phyloP scores from a whole-genome alignment of 78 protist genomes.

The Mantamonas sphyraenae region DNA sequence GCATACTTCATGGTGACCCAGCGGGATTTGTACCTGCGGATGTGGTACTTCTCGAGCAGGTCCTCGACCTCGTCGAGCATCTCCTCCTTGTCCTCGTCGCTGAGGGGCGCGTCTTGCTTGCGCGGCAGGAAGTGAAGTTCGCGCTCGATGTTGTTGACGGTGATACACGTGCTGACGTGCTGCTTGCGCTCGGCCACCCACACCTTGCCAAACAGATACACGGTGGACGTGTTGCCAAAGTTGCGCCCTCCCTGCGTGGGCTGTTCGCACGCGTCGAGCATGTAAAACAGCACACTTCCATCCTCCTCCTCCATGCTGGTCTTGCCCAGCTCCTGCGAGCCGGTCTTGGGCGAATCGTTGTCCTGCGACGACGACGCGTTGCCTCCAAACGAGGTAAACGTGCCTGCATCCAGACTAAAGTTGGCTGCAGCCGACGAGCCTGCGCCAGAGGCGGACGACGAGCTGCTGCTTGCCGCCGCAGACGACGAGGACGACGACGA shows the following conservation, averaged over 20 bases:
- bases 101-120: not conserved
- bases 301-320: too few relatives aligned
- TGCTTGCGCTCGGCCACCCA: not conserved
- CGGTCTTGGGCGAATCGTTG: too few relatives aligned
- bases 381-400: too few relatives aligned
- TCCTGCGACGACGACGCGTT: too few relatives aligned
- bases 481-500: too few relatives aligned
- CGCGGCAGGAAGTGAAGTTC: conserved; percentile 37
- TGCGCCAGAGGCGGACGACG: too few relatives aligned
- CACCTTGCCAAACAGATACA: conserved; percentile 54
- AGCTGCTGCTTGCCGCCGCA: too few relatives aligned
- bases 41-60: not conserved
- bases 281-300: conserved; percentile 43
- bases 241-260: conserved; percentile 4
- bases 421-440: too few relatives aligned
- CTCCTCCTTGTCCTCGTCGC: not conserved
- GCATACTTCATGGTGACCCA: conserved; percentile 31
- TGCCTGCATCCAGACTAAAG: too few relatives aligned
- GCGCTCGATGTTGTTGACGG: conserved; percentile 23
- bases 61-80: conserved; percentile 20
- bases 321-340: too few relatives aligned
- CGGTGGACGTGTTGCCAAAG: not conserved
- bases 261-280: conserved; percentile 52
- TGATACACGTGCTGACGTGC: conserved; percentile 25
- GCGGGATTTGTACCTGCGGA: conserved; percentile 4